Evolutionary conservation across 2,329 filamentous ascomycete genomes (phyloP).

Genomic region (Stenocarpella maydis): DNA sequence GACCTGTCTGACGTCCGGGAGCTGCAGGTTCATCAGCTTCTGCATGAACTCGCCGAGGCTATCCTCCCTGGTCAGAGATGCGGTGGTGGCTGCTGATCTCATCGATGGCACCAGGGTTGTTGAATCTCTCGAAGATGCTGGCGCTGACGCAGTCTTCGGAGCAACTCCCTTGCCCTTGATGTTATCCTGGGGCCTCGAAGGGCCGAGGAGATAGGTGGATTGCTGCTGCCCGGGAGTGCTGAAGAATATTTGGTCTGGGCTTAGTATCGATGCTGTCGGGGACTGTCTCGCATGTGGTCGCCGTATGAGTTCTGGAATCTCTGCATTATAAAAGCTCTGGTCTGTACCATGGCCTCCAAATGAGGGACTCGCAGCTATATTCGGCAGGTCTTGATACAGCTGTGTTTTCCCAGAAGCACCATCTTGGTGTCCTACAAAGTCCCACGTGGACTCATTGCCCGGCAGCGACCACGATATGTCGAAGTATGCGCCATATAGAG

Average conservation of each 20-base stretch:
- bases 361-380: not conserved
- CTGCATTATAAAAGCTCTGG: not conserved
- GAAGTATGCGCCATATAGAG: not conserved
- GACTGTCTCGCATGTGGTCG: not conserved
- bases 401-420: not conserved
- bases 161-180: not conserved
- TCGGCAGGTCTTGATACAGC: not conserved
- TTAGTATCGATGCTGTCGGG: not conserved
- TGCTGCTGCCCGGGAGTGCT: not conserved
- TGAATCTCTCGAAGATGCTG: not conserved
- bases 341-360: not conserved
- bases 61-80: not conserved
- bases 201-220: not conserved
- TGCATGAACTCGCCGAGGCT: conserved; percentile 14
- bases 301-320: not conserved
- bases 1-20: conserved; percentile 16
- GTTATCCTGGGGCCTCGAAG: not conserved
- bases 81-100: not conserved
- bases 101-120: not conserved
- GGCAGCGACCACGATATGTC: conserved; percentile 12
- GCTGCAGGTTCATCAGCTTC: not conserved
- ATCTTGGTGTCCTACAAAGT: not conserved
- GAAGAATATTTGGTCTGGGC: not conserved
- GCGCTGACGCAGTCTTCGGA: not conserved
- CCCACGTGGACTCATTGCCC: not conserved